Evolutionary conservation across 2,329 filamentous ascomycete species (phyloP), one percentile per base, ranked within the genome.

Genomic region (Pseudocercospora vitis): DNA sequence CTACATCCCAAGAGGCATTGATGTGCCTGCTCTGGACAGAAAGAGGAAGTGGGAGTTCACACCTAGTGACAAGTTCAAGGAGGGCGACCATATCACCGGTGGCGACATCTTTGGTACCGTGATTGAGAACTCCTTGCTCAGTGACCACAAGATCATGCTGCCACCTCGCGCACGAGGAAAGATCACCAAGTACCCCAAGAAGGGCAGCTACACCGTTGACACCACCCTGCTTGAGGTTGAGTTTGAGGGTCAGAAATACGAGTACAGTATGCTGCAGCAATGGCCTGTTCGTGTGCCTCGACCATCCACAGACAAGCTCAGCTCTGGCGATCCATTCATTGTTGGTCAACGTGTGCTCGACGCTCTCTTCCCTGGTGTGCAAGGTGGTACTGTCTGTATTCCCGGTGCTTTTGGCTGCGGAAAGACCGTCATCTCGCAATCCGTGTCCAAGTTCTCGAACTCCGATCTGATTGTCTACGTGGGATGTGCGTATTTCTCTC

Each of bases 371-470:
- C 94, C 94, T 50, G 87, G 88, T 78, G 94, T 99, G 7, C 91
- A 95, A 77, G 94, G 94, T 73, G 94, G 94, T 71, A 99, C 94
- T 39, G 91, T 97, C 63, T 95, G 92, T 71, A 99, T 99, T 70
- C 94, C 94, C 21, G 94, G 94, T 71, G 94, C 94, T 75, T 99
- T 99, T 72, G 94, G 94, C 62, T 99, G 94, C 70, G 94, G 94
- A 71, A 99, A 99, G 85, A 99, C 94, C 68, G 94, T 99, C 78
- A 99, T 99, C 76, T 91, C 87, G 69, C 94, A 99, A 78, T 95
- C 90, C 57, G 88, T 99, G 60, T 99, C 94, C 74, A 99, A 99
- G 78, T 99, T 99, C 80, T 99, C 94, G 70, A 99, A 99, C 85
- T 94, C 88, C 73, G 94, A 99, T 73, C 89, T 97, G 69, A 99